Evolutionary conservation across 2,329 filamentous ascomycete genomes (phyloP), one percentile per base, ranked within the genome.

Genomic region (Microcera coccophila): DNA sequence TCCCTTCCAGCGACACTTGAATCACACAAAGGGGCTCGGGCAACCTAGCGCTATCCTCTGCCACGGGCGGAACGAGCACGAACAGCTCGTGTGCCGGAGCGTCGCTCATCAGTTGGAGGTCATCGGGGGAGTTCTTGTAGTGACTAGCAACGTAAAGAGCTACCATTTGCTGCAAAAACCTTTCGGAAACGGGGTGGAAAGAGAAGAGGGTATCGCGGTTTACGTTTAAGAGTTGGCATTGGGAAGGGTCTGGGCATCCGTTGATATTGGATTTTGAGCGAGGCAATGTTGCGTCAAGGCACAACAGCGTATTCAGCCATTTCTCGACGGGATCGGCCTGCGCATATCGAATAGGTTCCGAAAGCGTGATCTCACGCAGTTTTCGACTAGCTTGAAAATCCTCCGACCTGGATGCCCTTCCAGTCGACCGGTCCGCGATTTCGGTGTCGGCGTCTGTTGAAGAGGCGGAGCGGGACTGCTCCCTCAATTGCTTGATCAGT

Each of bases 131-230:
- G 68, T 98, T 98, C 68, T 97, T 97, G 75, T 98, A 96, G 66
- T 95, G 90, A 40, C 89, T 95, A 20, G 93, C 90, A 20, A 98
- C 94, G 58, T 97, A 98, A 2, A 98, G 78, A 1, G 90, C 90
- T 68, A 98, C 91, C 89, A 98, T 96, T 58, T 95, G 90, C 64
- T 98, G 93, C 42, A 98, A 71, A 69, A 98, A 97, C 61, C 90
- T 93, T 65, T 98, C 93, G 3, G 93, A 94, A 16, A 97, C 89
- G 3, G 90, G 89, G 59, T 98, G 93, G 73, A 94, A 98, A 11
- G 91, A 97, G 71, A 98, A 98, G 12, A 98, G 79, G 8, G 91
- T 97, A 68, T 98, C 93, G 42, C 93, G 85, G 70, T 97, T 98
- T 58, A 98, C 90, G 56, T 90, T 84, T 44, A 97, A 78, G 42